Percentiles rank a stretch among this genome's conserved stretches.
Conservation (phyloP, 306 rosid species). For the Prunus mume region DNA sequence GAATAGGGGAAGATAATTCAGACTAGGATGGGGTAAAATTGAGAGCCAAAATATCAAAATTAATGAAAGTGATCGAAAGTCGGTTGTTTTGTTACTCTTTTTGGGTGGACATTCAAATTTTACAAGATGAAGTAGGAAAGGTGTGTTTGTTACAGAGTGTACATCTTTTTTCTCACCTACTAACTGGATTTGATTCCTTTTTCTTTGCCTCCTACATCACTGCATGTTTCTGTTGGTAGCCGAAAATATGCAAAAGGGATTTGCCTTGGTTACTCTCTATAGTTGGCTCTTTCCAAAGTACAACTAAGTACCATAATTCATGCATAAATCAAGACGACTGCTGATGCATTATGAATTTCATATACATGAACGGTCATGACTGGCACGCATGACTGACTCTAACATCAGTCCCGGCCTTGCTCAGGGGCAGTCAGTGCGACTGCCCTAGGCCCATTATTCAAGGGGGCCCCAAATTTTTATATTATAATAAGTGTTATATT, state of each 20-base stretch:
- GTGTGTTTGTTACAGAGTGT: not conserved
- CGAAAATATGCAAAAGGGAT: not conserved
- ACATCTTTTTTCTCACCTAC: conserved; percentile 6
- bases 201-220: conserved; percentile 4
- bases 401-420: no score
- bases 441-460: no score
- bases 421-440: no score
- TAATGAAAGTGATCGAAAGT: not conserved
- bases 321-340: not conserved
- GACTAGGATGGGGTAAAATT: not conserved
- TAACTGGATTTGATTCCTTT: conserved; percentile 19
- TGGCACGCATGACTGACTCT: no score
- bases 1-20: not conserved
- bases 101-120: not conserved
- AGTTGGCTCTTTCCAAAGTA: not conserved
- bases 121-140: not conserved
- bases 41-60: not conserved
- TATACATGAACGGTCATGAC: no score
- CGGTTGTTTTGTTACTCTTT: not conserved
- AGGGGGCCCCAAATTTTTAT: no score
- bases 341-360: no score
- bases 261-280: not conserved
- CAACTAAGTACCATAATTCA: not conserved
- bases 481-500: no score
- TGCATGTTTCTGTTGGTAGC: not conserved